Evolutionary conservation across 768 basidiomycete genomes (phyloP), one percentile per base, ranked within the genome.

Genomic region (Dacryopinax spathularia): DNA sequence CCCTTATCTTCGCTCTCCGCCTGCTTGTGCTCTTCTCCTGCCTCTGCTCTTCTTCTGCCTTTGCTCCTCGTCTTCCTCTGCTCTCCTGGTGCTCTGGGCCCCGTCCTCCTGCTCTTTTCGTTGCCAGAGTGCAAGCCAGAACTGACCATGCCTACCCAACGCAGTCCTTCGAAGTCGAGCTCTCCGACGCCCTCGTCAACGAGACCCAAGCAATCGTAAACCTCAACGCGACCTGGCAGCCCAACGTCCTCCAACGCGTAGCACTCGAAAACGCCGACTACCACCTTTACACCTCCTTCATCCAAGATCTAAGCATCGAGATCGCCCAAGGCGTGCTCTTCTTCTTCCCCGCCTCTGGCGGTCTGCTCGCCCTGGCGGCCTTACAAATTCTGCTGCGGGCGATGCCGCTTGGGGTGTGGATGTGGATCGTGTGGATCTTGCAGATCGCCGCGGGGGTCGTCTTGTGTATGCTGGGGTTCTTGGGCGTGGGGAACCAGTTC

Each of bases 151-250:
- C n/a, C n/a, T n/a, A n/a, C n/a, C n/a, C n/a, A n/a, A n/a, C 25
- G 29, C 31, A 56, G 48, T 56, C 48, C 48, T 56, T 56, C 48
- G 48, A 56, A 56, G 48, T 56, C 13, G 48, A 56, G 18, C 48
- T 56, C 18, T 56, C 48, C 13, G 48, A 56, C 48, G 31, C 48
- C 13, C 48, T 56, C 25, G 29, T 56, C 13, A 56, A 56, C 48
- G 25, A 56, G 29, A 56, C 48, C 6, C 25, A 56, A 29, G 48
- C 29, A 18, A 56, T 56, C 29, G 13, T 31, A 6, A 56, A 56
- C 48, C 48, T 56, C 15, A 56, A 56, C 48, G 48, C 25, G 25
- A 56, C 48, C 3, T 56, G 48, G 48, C 15, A 27, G 15, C 10
- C 48, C 13, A 56, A 20, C 48, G 25, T 29, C 25, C 5, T 20